Base-by-base conservation (phyloP, 768 basidiomycete species). In the Postia placenta region DNA sequence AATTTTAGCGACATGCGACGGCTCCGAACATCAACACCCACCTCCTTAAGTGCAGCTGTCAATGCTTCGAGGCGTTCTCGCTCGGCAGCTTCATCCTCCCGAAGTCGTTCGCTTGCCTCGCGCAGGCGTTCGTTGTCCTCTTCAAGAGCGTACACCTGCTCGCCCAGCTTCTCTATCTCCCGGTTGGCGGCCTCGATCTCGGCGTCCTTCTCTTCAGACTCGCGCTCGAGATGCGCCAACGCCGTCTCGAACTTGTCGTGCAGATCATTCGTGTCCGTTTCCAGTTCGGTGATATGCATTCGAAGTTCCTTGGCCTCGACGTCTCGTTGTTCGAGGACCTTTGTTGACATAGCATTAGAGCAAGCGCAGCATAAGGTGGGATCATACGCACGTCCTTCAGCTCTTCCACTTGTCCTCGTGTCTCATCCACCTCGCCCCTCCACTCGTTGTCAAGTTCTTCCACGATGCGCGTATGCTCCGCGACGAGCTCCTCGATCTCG, bases 381-480 rank as follows among this genome's bases (percentile, higher is more conserved):
- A 24, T 26, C 1, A 33, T 22, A 69, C 75, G 50, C 60, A 88
- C 86, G 64, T 87, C 87, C 22, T 76, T 75, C 14, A 89, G 72
- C 63, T 94, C 89, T 48, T 92, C 89, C 0, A 85, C 80, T 57
- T 90, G 89, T 2, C 73, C 76, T 51, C 84, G 74, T 1, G 82
- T 81, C 55, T 92, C 89, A 53, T 91, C 82, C 2, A 94, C 82
- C 61, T 95, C 93, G 2, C 86, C 87, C 48, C 85, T 71, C 92
- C 92, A 95, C 57, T 90, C 88, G 37, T 83, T 79, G 58, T 91
- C 88, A 5, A 92, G 83, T 2, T 77, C 75, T 17, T 78, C 76
- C 2, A 91, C 79, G 46, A 88, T 84, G 24, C 79, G 74, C 45
- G 82, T 74, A 60, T 90, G 86, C 60, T 92, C 86, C 5, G 68